These are phyloP conservation scores for Rhynchosporium graminicola DNA, from an alignment of 2,329 filamentous ascomycete species.

Conservation along the genomic window DNA sequence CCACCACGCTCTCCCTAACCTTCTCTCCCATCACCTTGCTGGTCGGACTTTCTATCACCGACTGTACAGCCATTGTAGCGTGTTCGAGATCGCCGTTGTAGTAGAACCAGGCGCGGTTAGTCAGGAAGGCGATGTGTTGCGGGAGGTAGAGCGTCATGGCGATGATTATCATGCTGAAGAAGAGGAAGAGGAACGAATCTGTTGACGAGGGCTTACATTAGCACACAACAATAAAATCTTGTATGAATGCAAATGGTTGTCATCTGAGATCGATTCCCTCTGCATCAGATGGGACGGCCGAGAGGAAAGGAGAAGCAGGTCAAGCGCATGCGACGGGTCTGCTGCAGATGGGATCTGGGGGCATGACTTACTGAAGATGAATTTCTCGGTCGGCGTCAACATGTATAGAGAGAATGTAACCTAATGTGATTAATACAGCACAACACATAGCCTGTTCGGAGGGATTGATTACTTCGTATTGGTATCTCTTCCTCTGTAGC, in stretches of 20 bases:
- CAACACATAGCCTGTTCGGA: background rate
- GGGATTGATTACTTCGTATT: conserved; percentile 66
- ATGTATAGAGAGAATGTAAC: conserved; percentile 97
- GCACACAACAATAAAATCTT: too few species aligned
- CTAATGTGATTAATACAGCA: conserved; percentile 71
- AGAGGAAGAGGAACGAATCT: conserved; percentile 92
- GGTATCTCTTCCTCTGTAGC: conserved; percentile 94
- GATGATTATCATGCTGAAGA: conserved; percentile 82
- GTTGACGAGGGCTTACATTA: conserved; percentile 12
- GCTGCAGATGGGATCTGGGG: conserved; percentile 4
- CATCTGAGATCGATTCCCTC: too few species aligned
- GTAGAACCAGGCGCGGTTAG: conserved; percentile 91
- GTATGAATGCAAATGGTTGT: too few species aligned
- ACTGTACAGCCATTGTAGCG: conserved; percentile 35
- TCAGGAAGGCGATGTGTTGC: conserved; percentile 81
- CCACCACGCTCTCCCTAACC: conserved; percentile 35
- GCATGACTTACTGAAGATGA: conserved; percentile 81
- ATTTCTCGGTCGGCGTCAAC: conserved; percentile 93
- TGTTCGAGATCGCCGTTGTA: conserved; percentile 73
- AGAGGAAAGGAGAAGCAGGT: background rate
- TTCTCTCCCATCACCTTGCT: conserved; percentile 30
- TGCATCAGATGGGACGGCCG: background rate
- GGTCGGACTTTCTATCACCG: conserved; percentile 30
- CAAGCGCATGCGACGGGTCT: conserved; percentile 3
- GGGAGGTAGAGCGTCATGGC: conserved; percentile 91